These are phyloP conservation scores for Dothistroma pini DNA, from an alignment of 2,329 filamentous ascomycete species.

Conservation along the genomic window DNA sequence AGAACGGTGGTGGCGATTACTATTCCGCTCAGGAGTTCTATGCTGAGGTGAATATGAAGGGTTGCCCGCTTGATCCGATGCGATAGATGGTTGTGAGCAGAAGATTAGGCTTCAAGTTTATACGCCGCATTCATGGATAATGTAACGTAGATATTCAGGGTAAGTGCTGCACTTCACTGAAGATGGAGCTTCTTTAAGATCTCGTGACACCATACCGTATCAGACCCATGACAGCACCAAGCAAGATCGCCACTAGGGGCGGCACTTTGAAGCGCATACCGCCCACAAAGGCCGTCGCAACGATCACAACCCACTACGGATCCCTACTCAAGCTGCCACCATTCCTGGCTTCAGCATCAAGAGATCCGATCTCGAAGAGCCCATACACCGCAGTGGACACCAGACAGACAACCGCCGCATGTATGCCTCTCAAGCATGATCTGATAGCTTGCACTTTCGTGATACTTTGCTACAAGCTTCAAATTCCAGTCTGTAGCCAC, in stretches of 20 bases:
- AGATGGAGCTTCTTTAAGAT: not conserved
- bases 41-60: too few relatives aligned
- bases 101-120: too few relatives aligned
- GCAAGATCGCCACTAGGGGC: constrained; percentile 39
- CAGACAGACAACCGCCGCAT: constrained; percentile 43
- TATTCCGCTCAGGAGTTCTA: too few relatives aligned
- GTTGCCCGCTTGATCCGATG: too few relatives aligned
- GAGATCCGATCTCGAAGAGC: constrained; percentile 44
- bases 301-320: constrained; percentile 47
- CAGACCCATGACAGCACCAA: constrained; percentile 40
- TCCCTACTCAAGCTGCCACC: constrained; percentile 39
- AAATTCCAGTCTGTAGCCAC: constrained; percentile 36
- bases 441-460: constrained; percentile 36
- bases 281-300: constrained; percentile 40
- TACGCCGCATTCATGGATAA: too few relatives aligned
- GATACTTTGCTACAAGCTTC: constrained; percentile 39
- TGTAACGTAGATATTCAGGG: too few relatives aligned
- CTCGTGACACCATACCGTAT: constrained; percentile 37
- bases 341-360: constrained; percentile 36
- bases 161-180: not conserved
- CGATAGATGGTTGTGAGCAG: too few relatives aligned
- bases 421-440: constrained; percentile 39
- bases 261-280: constrained; percentile 40
- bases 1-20: not conserved
- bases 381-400: constrained; percentile 46